Base-by-base conservation (phyloP, 1,284 basidiomycete genomes). In the Ceratobasidium theobromae region DNA sequence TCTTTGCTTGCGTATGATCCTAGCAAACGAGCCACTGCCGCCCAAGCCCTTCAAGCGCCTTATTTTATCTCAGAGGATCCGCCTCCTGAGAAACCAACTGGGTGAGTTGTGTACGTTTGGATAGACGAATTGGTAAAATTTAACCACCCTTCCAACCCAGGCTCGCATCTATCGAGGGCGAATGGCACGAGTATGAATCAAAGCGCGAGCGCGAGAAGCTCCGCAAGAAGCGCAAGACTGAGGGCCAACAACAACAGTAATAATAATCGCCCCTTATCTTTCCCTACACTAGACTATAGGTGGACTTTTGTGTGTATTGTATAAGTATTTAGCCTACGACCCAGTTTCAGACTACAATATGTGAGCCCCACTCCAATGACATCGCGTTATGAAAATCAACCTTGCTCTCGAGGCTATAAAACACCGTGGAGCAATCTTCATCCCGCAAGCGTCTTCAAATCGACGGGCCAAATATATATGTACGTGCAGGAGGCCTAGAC, bases 121-220 rank as follows among this genome's bases (percentile, higher is more conserved):
- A 67, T 38, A 32, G 40, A 33, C 27, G 14, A 3, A 14, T 53
- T 18, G n/a, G 12, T 43, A 33, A 65, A 6, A 25, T 48, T 14
- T 66, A 48, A 16, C 25, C 23, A 40, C 53, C 70, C 76, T 55
- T 74, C 51, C 43, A 53, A 54, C 58, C 21, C 72, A 93, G 91
- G 46, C 77, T 91, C 68, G 81, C 84, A 11, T 84, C 81, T n/a
- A 77, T 91, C 35, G 86, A 91, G 75, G 94, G 95, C 43, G 95
- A 97, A 75, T 97, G 94, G 93, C 94, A 97, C 75, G 94, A 97
- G 75, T 81, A 92, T 68, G 94, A 96, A 75, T 88, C 89, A 32
- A 95, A 95, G 76, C 80, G 87, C 65, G 91, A 92, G 77, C 84
- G 89, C 35, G 88, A 86, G 79, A 91, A 88, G 76, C 80, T 38